Base-by-base conservation (phyloP, 2,329 filamentous ascomycete genomes). In the Cordyceps pruinosa region DNA sequence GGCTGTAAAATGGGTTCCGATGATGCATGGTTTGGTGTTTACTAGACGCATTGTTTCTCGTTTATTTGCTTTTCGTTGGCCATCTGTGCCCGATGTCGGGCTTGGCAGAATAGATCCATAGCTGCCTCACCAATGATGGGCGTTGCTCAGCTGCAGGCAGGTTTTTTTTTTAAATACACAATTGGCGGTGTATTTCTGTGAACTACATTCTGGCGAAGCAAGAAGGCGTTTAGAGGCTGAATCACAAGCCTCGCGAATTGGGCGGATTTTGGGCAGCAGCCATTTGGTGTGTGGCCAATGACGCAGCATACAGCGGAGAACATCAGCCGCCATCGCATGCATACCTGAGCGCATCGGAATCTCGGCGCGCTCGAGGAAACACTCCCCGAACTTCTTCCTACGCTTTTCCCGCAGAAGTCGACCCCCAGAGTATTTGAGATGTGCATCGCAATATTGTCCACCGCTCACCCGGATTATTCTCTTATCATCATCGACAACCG, bases 361-460 rank as follows among this genome's bases (percentile, higher is more conserved):
- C 28, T 53, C 50, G 48, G 48, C 48, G 34, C 19, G 6, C 19
- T 53, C 39, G 8, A 42, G 28, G 15, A 34, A 13, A 47, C 45
- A 47, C 45, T 37, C 51, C 32, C 19, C 49, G 26, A 54, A 30
- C 30, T 46, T 52, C 49, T n/a, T 44, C 25, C 35, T 45, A 32
- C 12, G 25, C 25, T 23, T 15, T 17, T 42, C 37, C 26, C 49
- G 10, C 19, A 37, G 21, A 34, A 46, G 25, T 25, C 25, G n/a
- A 39, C 6, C 28, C 34, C n/a, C 34, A 23, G 4, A 4, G 25
- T 88, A n/a, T 15, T 32, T 12, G 61, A 25, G 15, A 92, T 92
- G 88, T 92, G 89, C 69, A 91, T 92, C 72, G 85, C 84, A 49
- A 76, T 92, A 46, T 75, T 90, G 58, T 89, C 88, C 26, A 92